These are phyloP conservation scores for Pelargonium nanum DNA, from an alignment of 345 rosid genomes.

Conservation along the genomic window DNA sequence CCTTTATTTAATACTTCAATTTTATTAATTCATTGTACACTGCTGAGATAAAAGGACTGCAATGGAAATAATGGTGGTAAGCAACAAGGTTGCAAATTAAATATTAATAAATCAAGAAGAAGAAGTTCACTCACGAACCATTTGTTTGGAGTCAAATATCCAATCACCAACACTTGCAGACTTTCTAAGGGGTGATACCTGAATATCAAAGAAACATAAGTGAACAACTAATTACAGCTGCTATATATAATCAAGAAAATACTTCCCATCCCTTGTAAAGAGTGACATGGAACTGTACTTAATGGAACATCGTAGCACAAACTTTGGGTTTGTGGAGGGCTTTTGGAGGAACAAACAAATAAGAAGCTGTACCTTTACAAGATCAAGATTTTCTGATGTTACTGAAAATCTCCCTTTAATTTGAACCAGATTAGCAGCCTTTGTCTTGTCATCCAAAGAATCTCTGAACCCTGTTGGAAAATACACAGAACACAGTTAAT, in stretches of 20 bases:
- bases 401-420: slow-evolving; percentile 96
- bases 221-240: background rate
- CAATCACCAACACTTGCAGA: slow-evolving; percentile 98
- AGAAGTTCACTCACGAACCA: slow-evolving; percentile 30
- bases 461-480: slow-evolving; percentile 68
- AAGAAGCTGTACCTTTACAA: slow-evolving; percentile 56
- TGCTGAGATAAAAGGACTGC: background rate
- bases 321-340: slow-evolving; percentile 37
- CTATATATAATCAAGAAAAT: slow-evolving; percentile 4
- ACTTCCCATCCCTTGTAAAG: slow-evolving; percentile 59
- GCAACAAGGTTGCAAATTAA: background rate
- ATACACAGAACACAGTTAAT: slow-evolving; percentile 3
- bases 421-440: slow-evolving; percentile 81
- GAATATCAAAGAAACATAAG: slow-evolving; percentile 15
- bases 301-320: slow-evolving; percentile 74
- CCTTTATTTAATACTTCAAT: background rate
- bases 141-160: slow-evolving; percentile 57
- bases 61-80: background rate
- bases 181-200: slow-evolving; percentile 83
- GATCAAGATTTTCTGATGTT: slow-evolving; percentile 93
- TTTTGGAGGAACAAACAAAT: slow-evolving; percentile 9
- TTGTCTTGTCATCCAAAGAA: slow-evolving; percentile 83
- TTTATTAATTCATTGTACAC: background rate
- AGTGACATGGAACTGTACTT: slow-evolving; percentile 64
- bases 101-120: background rate